Conservation (phyloP, 2,329 filamentous ascomycete species). For the Neofusicoccum sp. region DNA sequence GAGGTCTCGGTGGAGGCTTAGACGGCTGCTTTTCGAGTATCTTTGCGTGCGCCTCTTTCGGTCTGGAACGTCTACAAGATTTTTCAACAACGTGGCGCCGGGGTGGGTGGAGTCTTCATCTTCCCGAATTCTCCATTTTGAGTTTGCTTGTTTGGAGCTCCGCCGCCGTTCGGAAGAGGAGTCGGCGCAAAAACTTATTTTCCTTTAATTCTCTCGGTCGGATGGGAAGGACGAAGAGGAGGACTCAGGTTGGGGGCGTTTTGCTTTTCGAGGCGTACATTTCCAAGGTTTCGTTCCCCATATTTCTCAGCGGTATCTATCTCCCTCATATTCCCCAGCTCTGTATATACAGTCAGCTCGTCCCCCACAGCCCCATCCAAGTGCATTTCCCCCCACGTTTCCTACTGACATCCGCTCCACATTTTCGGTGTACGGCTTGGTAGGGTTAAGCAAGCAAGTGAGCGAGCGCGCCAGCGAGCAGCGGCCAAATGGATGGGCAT, state of each 20-base stretch:
- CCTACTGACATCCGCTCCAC: neutral
- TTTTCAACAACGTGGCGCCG: neutral
- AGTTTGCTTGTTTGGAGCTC: neutral
- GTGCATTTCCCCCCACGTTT: neutral
- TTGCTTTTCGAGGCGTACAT: neutral
- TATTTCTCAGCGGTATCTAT: neutral
- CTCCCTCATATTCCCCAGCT: neutral
- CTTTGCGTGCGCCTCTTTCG: no score
- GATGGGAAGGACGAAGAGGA: neutral
- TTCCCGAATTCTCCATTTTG: neutral
- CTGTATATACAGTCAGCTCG: neutral
- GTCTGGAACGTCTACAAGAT: no score
- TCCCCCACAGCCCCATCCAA: neutral
- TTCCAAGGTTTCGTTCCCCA: neutral
- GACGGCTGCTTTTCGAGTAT: neutral
- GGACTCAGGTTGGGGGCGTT: neutral
- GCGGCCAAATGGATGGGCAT: neutral
- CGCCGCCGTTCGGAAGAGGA: neutral
- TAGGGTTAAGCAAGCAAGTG: neutral
- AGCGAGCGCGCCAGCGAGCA: neutral
- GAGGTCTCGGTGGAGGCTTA: slow-evolving; percentile 9
- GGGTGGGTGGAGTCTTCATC: neutral
- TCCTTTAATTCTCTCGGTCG: neutral
- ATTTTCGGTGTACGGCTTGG: neutral
- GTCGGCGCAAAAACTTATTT: neutral